These are phyloP conservation scores for Raddia guianensis DNA, from an alignment of 176 grass and related monocot species.

Conservation along the genomic window DNA sequence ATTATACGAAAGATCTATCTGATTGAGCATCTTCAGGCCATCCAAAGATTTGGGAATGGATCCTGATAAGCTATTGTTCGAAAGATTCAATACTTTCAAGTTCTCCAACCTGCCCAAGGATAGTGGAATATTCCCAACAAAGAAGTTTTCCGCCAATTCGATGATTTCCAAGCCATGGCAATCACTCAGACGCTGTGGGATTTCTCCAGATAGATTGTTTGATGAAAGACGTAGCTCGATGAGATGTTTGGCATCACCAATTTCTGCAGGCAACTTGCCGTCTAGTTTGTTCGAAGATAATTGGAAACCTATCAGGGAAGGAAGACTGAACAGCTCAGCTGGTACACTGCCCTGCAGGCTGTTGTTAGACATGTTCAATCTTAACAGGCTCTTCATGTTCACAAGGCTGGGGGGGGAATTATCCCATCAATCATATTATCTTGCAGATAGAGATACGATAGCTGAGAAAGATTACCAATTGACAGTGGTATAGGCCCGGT, in stretches of 20 bases:
- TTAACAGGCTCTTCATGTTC: constrained; percentile 8
- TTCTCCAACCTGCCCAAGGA: constrained; percentile 18
- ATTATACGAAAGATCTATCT: constrained; percentile 37
- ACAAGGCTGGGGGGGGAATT: constrained; percentile 4
- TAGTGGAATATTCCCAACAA: constrained; percentile 31
- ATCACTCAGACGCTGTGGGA: constrained; percentile 25
- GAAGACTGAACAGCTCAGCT: constrained; percentile 13
- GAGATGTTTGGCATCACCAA: constrained; percentile 19
- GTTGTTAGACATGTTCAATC: constrained; percentile 32
- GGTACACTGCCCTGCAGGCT: constrained; percentile 36
- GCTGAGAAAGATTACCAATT: constrained; percentile 30
- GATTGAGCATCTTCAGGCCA: background rate
- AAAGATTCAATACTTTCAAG: constrained; percentile 38
- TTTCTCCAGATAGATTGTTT: constrained; percentile 40
- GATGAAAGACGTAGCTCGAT: constrained; percentile 15
- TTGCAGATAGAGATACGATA: constrained; percentile 20
- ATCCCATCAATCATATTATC: constrained; percentile 9
- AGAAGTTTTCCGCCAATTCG: constrained; percentile 31
- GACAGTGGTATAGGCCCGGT: background rate
- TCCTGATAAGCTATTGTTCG: constrained; percentile 40
- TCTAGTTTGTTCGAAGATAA: constrained; percentile 22
- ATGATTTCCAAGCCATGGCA: constrained; percentile 28
- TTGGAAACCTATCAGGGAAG: background rate
- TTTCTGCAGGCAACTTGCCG: constrained; percentile 10
- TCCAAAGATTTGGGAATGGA: constrained; percentile 31